Percentiles rank a stretch among this genome's conserved stretches.
Evolutionary conservation across 805 yeast species (phyloP).

Genomic region (Ogataea degrootiae): DNA sequence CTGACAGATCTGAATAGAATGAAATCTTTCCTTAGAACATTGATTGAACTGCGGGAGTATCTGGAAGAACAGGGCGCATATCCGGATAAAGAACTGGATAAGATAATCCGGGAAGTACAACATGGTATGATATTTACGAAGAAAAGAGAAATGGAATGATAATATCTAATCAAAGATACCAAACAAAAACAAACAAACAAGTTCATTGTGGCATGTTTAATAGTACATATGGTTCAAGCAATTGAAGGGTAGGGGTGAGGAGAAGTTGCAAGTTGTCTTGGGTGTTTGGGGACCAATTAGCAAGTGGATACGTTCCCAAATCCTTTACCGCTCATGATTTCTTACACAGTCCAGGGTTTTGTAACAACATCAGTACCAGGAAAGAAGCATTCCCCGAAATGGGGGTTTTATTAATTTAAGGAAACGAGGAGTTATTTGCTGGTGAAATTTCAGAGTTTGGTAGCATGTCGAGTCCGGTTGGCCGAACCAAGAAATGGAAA

Average conservation of each 20-base stretch:
- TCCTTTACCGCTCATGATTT: conserved; percentile 14
- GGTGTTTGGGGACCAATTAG: conserved; percentile 9
- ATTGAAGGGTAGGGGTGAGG: too few species aligned
- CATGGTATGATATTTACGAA: conserved; percentile 44
- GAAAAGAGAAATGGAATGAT: conserved; percentile 50
- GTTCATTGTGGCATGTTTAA: too few species aligned
- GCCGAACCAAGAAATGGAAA: conserved; percentile 31
- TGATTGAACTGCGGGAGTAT: conserved; percentile 15
- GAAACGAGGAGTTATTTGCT: conserved; percentile 37
- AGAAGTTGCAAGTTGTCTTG: too few species aligned
- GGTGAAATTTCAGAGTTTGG: conserved; percentile 34
- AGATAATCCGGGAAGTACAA: conserved; percentile 40
- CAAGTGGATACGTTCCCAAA: conserved; percentile 11
- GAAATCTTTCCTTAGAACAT: conserved; percentile 24
- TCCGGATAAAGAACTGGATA: conserved; percentile 18
- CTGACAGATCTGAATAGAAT: conserved; percentile 29
- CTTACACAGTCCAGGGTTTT: conserved; percentile 31
- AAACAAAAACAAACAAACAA: too few species aligned
- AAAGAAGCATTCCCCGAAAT: conserved; percentile 33
- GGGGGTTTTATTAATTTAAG: conserved; percentile 40
- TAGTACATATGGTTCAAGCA: too few species aligned
- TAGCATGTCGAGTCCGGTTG: conserved; percentile 19
- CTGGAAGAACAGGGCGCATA: conserved; percentile 1
- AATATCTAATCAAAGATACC: too few species aligned
- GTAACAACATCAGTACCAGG: conserved; percentile 34